Evolutionary conservation across 2,329 filamentous ascomycete genomes (phyloP).

Genomic region (Ramichloridium luteum): DNA sequence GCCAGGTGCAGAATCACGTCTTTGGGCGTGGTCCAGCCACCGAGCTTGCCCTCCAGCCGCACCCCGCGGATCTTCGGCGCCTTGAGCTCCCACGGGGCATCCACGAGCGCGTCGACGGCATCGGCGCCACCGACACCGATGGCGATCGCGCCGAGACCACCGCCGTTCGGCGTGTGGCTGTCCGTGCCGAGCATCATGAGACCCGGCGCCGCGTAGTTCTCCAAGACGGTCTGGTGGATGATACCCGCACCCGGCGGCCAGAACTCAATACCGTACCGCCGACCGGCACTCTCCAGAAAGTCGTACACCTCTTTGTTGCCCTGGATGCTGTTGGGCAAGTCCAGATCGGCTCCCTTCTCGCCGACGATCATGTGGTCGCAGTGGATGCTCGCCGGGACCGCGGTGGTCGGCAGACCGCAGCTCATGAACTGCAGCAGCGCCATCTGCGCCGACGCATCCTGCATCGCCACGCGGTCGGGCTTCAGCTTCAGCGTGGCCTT

Average conservation of each 20-base stretch:
- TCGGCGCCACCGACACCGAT: slow-evolving; percentile 97
- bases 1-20: slow-evolving; percentile 87
- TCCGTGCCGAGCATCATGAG: slow-evolving; percentile 99
- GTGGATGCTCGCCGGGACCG: slow-evolving; percentile 93
- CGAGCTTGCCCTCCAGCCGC: slow-evolving; percentile 67
- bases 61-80: slow-evolving; percentile 85
- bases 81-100: slow-evolving; percentile 95
- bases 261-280: slow-evolving; percentile 88
- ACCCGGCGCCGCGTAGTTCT: slow-evolving; percentile 95
- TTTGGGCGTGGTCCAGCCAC: slow-evolving; percentile 87
- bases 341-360: slow-evolving; percentile 74
- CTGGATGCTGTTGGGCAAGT: slow-evolving; percentile 72
- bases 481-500: slow-evolving; percentile 91
- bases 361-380: slow-evolving; percentile 99
- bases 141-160: slow-evolving; percentile 81
- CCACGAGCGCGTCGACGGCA: slow-evolving; percentile 90
- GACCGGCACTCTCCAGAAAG: slow-evolving; percentile 84
- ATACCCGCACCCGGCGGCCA: slow-evolving; percentile 91
- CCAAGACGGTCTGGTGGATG: slow-evolving; percentile 93
- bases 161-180: slow-evolving; percentile 95
- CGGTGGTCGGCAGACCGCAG: slow-evolving; percentile 76
- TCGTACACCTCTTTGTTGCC: slow-evolving; percentile 96
- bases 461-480: slow-evolving; percentile 96
- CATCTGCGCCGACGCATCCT: slow-evolving; percentile 98
- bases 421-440: slow-evolving; percentile 97